These are phyloP conservation scores for Leptodermis oblonga DNA, from an alignment of 257 asterid genomes.

Conservation along the genomic window DNA sequence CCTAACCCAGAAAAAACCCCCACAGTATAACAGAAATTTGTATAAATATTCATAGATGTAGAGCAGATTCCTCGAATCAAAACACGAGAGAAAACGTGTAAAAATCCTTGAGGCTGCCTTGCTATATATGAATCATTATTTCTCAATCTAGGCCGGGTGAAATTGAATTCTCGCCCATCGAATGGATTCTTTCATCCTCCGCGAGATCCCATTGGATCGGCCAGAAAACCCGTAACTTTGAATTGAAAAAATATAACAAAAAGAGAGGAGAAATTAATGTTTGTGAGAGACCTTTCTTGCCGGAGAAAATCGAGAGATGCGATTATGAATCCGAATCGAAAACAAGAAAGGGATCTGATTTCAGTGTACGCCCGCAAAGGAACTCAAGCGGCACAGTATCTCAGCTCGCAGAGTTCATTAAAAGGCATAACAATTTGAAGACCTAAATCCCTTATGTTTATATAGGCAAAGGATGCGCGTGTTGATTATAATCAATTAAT, in stretches of 20 bases:
- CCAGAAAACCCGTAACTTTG: constrained; percentile 15
- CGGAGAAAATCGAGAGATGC: constrained; percentile 6
- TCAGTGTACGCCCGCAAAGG: constrained; percentile 72
- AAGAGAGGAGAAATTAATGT: not conserved
- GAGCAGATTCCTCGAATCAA: constrained; percentile 29
- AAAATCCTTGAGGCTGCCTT: constrained; percentile 27
- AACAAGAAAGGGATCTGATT: constrained; percentile 21
- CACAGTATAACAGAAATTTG: too few species aligned
- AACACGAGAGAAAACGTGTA: constrained; percentile 28
- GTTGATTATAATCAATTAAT: not conserved
- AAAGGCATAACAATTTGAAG: constrained; percentile 30
- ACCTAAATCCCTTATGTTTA: constrained; percentile 24
- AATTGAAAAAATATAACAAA: not conserved
- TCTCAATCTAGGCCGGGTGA: constrained; percentile 58
- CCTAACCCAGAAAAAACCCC: too few species aligned
- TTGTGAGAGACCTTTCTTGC: constrained; percentile 35
- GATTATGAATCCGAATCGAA: constrained; percentile 1
- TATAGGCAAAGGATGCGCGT: constrained; percentile 13
- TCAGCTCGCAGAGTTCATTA: constrained; percentile 48
- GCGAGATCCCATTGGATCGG: constrained; percentile 75
- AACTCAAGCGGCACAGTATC: constrained; percentile 48
- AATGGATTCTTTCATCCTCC: constrained; percentile 3
- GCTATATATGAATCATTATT: not conserved
- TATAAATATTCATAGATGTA: too few species aligned
- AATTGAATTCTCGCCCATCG: constrained; percentile 39